Evolutionary conservation across 163 green algal genomes (phyloP), one percentile per base, ranked within the genome.

Genomic region (Scenedesmus sp.): DNA sequence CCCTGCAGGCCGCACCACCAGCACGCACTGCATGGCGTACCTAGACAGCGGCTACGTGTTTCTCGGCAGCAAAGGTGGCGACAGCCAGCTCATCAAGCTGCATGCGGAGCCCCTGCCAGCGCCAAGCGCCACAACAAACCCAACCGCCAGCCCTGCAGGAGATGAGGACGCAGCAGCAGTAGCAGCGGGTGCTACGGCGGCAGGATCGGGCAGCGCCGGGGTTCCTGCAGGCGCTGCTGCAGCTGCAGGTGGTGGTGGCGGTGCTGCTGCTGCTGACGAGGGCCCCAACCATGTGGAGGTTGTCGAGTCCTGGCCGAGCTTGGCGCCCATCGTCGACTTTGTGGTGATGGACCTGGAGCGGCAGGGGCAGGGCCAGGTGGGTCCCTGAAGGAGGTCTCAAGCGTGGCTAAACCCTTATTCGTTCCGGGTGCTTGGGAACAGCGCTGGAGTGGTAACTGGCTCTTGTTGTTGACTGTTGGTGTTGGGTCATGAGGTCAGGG

Each of bases 301-400:
- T 53, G 87, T 99, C 61, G 97, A 99, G 30, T 95, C 83, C 12
- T 98, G 97, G 92, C 95, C 95, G 56, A 99, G 98, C 93, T 93
- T 99, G 86, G 98, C 97, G 0, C 98, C 98, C 61, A 99, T 99
- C 72, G 94, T 99, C 10, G 98, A 99, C 94, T 98, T 99, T 87
- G 95, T 68, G 9, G 97, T 99, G 22, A 95, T 99, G 88, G 98
- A 99, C 91, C 93, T 99, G 76, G 98, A 99, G 83, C 93, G 97
- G 42, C 97, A 99, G 92, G 97, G 96, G 0, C 97, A 99, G 91
- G 97, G 98, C 0, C 96, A 98, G 96, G 96, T 97, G 70, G 26
- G 70, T 18, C 40, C 20, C n/a, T n/a, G n/a, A n/a, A n/a, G n/a
- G n/a, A n/a, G n/a, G n/a, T n/a, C n/a, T n/a, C n/a, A n/a, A n/a